Evolutionary conservation across 2,329 filamentous ascomycete species (phyloP), one percentile per base, ranked within the genome.

Genomic region (Orbilia quercus): DNA sequence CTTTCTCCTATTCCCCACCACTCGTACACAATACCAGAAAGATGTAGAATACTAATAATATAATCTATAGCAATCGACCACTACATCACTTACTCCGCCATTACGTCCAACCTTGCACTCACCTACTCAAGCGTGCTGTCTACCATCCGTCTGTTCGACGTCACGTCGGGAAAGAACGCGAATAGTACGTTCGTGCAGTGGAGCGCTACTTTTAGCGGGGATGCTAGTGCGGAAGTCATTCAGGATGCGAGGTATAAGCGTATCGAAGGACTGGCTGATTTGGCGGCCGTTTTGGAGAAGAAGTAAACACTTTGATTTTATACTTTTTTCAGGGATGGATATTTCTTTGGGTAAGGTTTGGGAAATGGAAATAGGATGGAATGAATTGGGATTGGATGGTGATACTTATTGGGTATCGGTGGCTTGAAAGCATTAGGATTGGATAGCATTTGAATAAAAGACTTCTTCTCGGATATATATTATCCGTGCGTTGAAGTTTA

Each of bases 181-280:
- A 86, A 86, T 48, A 85, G 85, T 78, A 90, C 89, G 14, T 91
- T 87, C 77, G 83, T 91, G 72, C 85, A 87, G 79, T 91, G 89
- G 89, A 86, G 84, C 42, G 88, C 85, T 65, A 87, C 89, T 81
- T 91, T 91, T 81, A 88, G 86, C 25, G 89, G 85, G 77, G 89
- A 90, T 80, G 89, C 89, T 55, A 88, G 89, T 80, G 87, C 88
- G 42, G 87, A 85, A 77, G 89, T 90, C 70, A 90, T 91, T 76
- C 86, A 89, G 80, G 89, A 91, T 79, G 89, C 88, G 78, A 90
- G 89, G 82, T 91, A 88, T 85, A 91, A 91, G 85, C 88, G 89
- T 75, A 87, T 87, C 57, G 89, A 91, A 79, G 89, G 88, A 54
- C 83, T 91, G 38, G 85, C 86, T 53, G 89, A 90, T 77, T 84